These are phyloP conservation scores for Fusarium pininemorale DNA, from an alignment of 2,329 filamentous ascomycete genomes.

Conservation along the genomic window DNA sequence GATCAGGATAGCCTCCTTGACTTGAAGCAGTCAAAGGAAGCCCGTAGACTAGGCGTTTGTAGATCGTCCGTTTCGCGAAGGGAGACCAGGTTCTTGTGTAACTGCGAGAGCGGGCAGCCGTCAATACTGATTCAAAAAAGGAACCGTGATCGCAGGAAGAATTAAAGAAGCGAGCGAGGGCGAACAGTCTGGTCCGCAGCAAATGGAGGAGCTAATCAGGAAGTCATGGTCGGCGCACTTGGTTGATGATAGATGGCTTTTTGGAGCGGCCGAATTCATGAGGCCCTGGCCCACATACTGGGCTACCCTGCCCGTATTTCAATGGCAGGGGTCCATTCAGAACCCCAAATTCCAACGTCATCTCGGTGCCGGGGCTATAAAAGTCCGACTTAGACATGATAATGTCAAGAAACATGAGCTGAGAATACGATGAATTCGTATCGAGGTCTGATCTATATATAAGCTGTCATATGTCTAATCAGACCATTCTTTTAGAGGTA, in stretches of 20 bases:
- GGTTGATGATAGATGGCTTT: conserved; percentile 39
- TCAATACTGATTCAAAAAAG: background rate
- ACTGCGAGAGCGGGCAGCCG: conserved; percentile 9
- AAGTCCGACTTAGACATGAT: conserved; percentile 27
- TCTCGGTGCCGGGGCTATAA: conserved; percentile 39
- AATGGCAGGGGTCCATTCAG: conserved; percentile 29
- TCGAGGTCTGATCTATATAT: background rate
- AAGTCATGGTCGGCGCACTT: conserved; percentile 22
- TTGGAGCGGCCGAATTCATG: conserved; percentile 33
- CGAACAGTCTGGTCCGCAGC: conserved; percentile 3
- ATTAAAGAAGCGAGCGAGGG: conserved; percentile 26
- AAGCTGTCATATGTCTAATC: background rate
- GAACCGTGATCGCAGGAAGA: background rate
- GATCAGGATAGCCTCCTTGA: background rate
- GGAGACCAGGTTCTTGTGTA: conserved; percentile 13
- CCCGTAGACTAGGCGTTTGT: background rate
- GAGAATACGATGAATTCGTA: conserved; percentile 19
- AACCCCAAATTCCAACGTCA: conserved; percentile 33
- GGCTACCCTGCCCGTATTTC: conserved; percentile 9
- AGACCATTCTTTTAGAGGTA: background rate
- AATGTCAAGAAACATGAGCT: background rate
- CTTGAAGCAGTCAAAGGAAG: conserved; percentile 9
- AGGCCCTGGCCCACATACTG: conserved; percentile 35
- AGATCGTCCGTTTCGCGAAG: conserved; percentile 6
- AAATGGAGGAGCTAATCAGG: conserved; percentile 6